These are phyloP conservation scores for Aegilops longissima DNA, from an alignment of 176 grass and related monocot genomes.

Conservation along the genomic window DNA sequence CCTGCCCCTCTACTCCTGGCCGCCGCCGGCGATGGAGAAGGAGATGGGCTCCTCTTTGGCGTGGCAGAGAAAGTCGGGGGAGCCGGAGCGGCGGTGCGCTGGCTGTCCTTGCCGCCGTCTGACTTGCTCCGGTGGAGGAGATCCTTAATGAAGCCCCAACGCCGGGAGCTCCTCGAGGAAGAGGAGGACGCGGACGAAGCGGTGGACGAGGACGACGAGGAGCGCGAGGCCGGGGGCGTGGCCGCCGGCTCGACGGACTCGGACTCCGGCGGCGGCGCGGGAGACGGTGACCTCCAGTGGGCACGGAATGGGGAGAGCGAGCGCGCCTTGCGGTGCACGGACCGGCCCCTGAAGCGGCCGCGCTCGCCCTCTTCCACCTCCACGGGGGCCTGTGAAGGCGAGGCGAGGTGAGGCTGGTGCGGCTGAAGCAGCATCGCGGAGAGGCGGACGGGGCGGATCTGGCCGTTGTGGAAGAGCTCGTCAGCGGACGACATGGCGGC, in stretches of 20 bases:
- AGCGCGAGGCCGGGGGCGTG: slow-evolving; percentile 39
- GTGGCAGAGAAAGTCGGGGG: neutral
- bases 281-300: slow-evolving; percentile 21
- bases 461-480: slow-evolving; percentile 88
- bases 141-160: slow-evolving; percentile 92
- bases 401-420: slow-evolving; percentile 4
- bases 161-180: slow-evolving; percentile 50
- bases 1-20: neutral
- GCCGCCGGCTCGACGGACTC: neutral
- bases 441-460: slow-evolving; percentile 70
- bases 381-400: neutral
- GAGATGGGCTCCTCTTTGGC: slow-evolving; percentile 5
- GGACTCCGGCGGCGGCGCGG: neutral
- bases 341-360: slow-evolving; percentile 48
- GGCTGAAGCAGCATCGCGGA: slow-evolving; percentile 47
- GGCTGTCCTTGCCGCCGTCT: slow-evolving; percentile 46
- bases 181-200: slow-evolving; percentile 51
- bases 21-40: neutral
- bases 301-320: slow-evolving; percentile 76
- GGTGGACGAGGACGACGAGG: slow-evolving; percentile 40
- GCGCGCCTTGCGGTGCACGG: slow-evolving; percentile 54
- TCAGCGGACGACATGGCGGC: slow-evolving; percentile 85
- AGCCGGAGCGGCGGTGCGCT: neutral
- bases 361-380: neutral
- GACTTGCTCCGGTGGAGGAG: slow-evolving; percentile 92